Evolutionary conservation across 192 early-diverging fungal genomes (phyloP).

Genomic region (Backusella macrospora): DNA sequence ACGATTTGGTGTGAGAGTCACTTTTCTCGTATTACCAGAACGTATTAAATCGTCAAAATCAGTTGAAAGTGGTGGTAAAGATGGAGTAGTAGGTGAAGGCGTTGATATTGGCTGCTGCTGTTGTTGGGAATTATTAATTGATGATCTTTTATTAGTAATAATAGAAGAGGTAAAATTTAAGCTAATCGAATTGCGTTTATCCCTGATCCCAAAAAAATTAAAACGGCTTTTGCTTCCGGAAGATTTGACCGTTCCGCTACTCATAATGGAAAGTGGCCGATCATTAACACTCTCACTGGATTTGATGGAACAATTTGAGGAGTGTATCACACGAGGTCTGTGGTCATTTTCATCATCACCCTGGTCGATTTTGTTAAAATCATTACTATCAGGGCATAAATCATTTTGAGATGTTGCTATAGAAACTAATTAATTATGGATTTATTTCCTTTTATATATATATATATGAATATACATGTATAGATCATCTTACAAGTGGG

Average conservation of each 20-base stretch:
- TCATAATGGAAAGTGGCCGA: conserved; percentile 33
- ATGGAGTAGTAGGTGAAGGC: conserved; percentile 1
- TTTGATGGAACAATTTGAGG: conserved; percentile 25
- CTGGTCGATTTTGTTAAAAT: conserved; percentile 12
- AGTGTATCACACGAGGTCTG: not conserved
- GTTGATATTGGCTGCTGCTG: not conserved
- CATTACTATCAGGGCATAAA: not conserved
- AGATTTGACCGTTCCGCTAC: conserved; percentile 26
- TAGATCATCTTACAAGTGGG: not conserved
- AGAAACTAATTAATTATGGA: not conserved
- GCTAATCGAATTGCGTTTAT: conserved; percentile 18
- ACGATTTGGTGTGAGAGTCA: conserved; percentile 63
- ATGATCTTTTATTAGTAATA: not conserved
- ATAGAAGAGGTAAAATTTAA: conserved; percentile 12
- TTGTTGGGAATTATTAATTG: not conserved
- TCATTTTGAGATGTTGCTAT: conserved; percentile 13
- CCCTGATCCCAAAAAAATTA: conserved; percentile 30
- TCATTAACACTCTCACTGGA: conserved; percentile 24
- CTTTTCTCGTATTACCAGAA: conserved; percentile 58
- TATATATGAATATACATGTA: not conserved
- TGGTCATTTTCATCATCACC: conserved; percentile 25
- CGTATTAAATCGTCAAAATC: conserved; percentile 58
- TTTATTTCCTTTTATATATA: not conserved
- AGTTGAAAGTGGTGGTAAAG: conserved; percentile 13
- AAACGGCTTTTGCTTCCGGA: conserved; percentile 33